These are phyloP conservation scores for Penicillium paxilli DNA, from an alignment of 495 filamentous ascomycete genomes.

Conservation along the genomic window DNA sequence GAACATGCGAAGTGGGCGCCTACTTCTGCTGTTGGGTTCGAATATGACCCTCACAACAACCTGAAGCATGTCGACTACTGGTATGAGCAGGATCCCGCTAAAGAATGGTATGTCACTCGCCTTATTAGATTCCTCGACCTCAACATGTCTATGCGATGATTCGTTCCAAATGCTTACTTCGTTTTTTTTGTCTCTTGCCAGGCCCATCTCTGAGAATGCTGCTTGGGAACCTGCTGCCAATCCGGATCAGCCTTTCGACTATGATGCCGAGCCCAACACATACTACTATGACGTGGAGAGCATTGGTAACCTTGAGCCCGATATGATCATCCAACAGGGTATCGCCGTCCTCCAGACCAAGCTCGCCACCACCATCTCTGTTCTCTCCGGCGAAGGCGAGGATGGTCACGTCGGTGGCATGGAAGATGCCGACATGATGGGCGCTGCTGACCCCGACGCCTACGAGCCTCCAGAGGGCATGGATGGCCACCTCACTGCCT, in stretches of 20 bases:
- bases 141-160: not conserved
- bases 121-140: no score
- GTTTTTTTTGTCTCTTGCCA: conserved; percentile 36
- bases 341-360: conserved; percentile 90
- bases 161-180: not conserved
- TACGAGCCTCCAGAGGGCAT: conserved; percentile 58
- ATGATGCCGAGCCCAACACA: conserved; percentile 75
- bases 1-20: conserved; percentile 98
- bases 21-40: conserved; percentile 87
- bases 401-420: conserved; percentile 49
- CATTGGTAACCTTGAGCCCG: conserved; percentile 81
- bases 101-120: conserved; percentile 95
- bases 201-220: conserved; percentile 84
- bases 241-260: conserved; percentile 85
- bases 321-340: conserved; percentile 81
- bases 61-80: conserved; percentile 85
- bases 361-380: conserved; percentile 79
- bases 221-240: conserved; percentile 77
- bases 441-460: conserved; percentile 60
- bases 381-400: conserved; percentile 53
- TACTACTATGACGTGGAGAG: conserved; percentile 96
- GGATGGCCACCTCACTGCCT: conserved; percentile 78
- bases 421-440: conserved; percentile 55
- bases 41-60: conserved; percentile 97
- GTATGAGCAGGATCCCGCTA: conserved; percentile 82